These are phyloP conservation scores for Epichloe sibirici DNA, from an alignment of 2,329 filamentous ascomycete genomes.

Conservation along the genomic window DNA sequence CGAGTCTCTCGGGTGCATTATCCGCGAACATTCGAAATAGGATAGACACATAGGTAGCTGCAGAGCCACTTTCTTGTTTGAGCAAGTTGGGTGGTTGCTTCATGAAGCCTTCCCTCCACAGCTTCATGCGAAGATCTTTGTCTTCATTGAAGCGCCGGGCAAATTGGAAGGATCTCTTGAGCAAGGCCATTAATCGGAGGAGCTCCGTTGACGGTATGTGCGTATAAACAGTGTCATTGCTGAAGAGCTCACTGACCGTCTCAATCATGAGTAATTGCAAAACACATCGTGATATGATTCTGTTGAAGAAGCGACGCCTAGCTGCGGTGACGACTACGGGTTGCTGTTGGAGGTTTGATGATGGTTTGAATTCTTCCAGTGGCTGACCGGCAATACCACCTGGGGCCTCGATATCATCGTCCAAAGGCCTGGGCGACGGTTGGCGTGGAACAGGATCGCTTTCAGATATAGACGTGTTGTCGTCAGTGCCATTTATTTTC, in stretches of 20 bases:
- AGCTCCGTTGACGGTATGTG: constrained; percentile 87
- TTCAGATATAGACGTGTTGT: constrained; percentile 21
- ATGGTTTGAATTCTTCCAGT: constrained; percentile 80
- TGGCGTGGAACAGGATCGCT: constrained; percentile 20
- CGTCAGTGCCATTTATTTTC: constrained; percentile 45
- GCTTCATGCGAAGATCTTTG: constrained; percentile 82
- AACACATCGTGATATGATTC: constrained; percentile 97
- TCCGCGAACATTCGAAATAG: constrained; percentile 97
- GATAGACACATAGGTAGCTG: constrained; percentile 90
- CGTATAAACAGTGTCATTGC: constrained; percentile 87
- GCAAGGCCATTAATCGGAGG: constrained; percentile 78
- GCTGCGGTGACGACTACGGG: constrained; percentile 87
- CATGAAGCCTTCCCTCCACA: constrained; percentile 99
- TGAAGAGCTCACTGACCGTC: constrained; percentile 96
- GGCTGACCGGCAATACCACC: constrained; percentile 24
- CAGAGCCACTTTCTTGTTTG: constrained; percentile 89
- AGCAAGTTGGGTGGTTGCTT: constrained; percentile 95
- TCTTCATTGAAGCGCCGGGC: constrained; percentile 96
- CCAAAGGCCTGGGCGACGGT: constrained; percentile 17
- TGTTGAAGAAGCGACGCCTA: constrained; percentile 91
- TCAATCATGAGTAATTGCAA: constrained; percentile 98
- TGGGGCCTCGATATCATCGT: constrained; percentile 23
- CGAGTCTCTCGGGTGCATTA: constrained; percentile 66
- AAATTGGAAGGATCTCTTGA: constrained; percentile 95
- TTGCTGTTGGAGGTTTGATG: constrained; percentile 67